Conservation (phyloP, 116 monocot genomes). For the Papilionanthe hybrid region DNA sequence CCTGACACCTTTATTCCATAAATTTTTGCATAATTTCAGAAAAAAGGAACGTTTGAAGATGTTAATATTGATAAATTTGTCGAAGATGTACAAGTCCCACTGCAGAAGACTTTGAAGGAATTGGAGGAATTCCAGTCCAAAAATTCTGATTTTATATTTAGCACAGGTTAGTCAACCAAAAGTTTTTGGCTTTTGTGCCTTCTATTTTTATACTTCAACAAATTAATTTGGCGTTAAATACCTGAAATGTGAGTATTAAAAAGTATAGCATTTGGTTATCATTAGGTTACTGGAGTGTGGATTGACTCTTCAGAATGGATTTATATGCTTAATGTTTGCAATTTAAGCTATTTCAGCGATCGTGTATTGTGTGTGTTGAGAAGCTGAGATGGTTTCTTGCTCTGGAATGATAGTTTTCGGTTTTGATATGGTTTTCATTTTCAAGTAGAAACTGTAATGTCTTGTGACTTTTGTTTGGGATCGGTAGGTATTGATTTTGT, state of each 20-base stretch:
- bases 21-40: slow-evolving; percentile 46
- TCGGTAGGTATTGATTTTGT: too few relatives aligned
- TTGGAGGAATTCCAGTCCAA: slow-evolving; percentile 62
- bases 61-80: slow-evolving; percentile 32
- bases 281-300: background rate
- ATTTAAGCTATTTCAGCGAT: too few relatives aligned
- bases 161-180: slow-evolving; percentile 55
- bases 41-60: slow-evolving; percentile 51
- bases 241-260: background rate
- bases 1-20: slow-evolving; percentile 1
- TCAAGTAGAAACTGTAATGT: too few relatives aligned
- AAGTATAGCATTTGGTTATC: background rate
- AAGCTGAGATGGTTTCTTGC: too few relatives aligned
- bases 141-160: slow-evolving; percentile 92
- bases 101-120: slow-evolving; percentile 47
- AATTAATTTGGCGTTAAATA: too few relatives aligned
- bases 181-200: background rate
- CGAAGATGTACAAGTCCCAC: slow-evolving; percentile 36
- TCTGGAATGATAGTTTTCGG: too few relatives aligned
- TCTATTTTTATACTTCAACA: too few relatives aligned
- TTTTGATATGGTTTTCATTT: too few relatives aligned
- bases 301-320: background rate
- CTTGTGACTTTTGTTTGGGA: too few relatives aligned
- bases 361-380: too few relatives aligned
- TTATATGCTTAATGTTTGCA: background rate